Evolutionary conservation across 208 protist species (phyloP).

Genomic region (Naegleria lovaniensis): DNA sequence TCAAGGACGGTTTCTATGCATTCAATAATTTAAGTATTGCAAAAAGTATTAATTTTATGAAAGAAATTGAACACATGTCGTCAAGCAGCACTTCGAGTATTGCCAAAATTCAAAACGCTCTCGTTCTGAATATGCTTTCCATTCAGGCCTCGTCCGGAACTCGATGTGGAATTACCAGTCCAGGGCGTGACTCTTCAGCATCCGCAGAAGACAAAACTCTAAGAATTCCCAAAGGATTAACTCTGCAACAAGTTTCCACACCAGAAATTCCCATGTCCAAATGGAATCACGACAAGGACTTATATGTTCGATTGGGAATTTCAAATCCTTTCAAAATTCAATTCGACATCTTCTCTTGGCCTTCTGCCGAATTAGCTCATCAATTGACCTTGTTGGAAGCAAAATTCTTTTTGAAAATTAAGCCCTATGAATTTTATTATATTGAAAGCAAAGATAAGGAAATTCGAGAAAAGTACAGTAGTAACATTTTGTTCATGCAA

Average conservation of each 20-base stretch:
- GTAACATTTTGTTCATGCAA: conserved; percentile 28
- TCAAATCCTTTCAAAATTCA: neutral
- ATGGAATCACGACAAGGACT: neutral
- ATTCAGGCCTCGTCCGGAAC: neutral
- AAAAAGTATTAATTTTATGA: neutral
- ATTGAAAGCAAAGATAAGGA: conserved; percentile 27
- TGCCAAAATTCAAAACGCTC: neutral
- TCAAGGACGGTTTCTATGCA: neutral
- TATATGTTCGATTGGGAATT: neutral
- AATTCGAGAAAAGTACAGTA: conserved; percentile 40
- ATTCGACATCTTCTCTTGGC: conserved; percentile 19
- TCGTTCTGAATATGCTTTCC: neutral
- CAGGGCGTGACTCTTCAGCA: neutral
- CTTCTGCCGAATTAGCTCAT: neutral
- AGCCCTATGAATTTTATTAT: conserved; percentile 38
- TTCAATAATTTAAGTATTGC: neutral
- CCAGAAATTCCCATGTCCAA: neutral
- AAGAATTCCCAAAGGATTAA: neutral
- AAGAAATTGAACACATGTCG: neutral
- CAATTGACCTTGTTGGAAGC: conserved; percentile 34
- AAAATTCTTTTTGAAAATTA: conserved; percentile 35
- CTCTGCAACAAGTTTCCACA: neutral
- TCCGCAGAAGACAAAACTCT: neutral
- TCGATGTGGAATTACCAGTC: neutral
- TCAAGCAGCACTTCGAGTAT: neutral